Base-by-base conservation (phyloP, 371 early-diverging fungal species). In the Apophysomyces variabilis region DNA sequence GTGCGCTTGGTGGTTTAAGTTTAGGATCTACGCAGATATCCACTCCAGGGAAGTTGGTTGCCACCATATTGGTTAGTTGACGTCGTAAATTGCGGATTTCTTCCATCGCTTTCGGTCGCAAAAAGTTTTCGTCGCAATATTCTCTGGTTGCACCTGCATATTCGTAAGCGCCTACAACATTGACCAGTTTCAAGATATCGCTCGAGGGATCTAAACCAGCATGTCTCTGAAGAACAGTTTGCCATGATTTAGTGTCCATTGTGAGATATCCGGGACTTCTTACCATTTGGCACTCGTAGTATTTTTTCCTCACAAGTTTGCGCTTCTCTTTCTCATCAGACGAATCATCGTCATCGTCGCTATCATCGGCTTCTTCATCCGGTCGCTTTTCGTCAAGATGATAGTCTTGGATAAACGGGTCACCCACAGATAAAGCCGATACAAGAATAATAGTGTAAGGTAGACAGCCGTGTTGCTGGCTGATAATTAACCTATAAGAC, bases 61-160 rank as follows among this genome's bases (percentile, higher is more conserved):
- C 89, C 16, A 95, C 87, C 60, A 97, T 78, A 35, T 87, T 86
- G 1, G 93, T 91, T 46, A 98, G 80, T 75, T 98, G 98, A 11
- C 85, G 77, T 41, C 95, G 90, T 38, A 98, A 85, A 73, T 95
- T 92, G 47, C 88, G 88, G 58, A 95, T 92, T 82, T 98, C 99
- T 46, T 90, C 86, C 95, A 98, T 96, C 13, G 96, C 93, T 79
- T 97, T 98, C 39, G 85, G 81, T 4, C 97, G 83, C 38, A 98
- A 80, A 75, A 92, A 96, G 77, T 96, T 89, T 21, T 84, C 78
- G 7, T 84, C 77, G 73, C 96, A 95, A 58, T 93, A 96, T 3
- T 75, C 63, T n/a, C 87, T 82, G 13, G 82, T 82, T 18, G 89
- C 94, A 50, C 89, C 92, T 1, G 90, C 85, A 61, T 93, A 95